These are phyloP conservation scores for Pachysandra terminalis DNA, from an alignment of 164 flowering plant species.

Conservation along the genomic window DNA sequence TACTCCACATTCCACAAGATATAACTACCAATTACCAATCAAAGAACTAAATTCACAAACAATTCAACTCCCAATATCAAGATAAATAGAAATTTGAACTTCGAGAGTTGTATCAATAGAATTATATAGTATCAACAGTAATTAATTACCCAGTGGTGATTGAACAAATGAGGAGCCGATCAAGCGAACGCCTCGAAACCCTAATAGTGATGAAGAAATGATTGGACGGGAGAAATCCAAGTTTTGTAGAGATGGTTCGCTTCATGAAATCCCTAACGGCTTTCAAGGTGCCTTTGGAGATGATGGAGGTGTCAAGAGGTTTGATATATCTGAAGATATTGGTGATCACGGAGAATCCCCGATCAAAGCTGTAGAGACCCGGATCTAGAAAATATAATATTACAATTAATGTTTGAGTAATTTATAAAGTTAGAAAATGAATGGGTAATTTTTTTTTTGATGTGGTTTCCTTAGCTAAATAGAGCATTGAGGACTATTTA, in stretches of 20 bases:
- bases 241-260: conserved; percentile 78
- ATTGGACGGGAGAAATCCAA: conserved; percentile 82
- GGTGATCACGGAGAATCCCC: conserved; percentile 73
- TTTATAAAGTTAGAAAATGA: too few species aligned
- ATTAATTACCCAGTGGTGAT: conserved; percentile 77
- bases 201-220: conserved; percentile 64
- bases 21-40: conserved; percentile 42
- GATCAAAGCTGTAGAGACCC: conserved; percentile 44
- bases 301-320: conserved; percentile 65
- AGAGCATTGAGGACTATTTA: too few species aligned
- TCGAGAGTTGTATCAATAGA: too few species aligned
- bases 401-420: too few species aligned
- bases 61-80: too few species aligned
- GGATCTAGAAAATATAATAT: too few species aligned
- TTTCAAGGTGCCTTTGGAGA: conserved; percentile 68
- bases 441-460: too few species aligned
- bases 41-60: conserved; percentile 3
- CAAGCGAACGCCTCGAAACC: conserved; percentile 55
- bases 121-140: too few species aligned
- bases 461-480: too few species aligned
- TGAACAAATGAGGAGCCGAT: conserved; percentile 65
- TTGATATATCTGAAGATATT: conserved; percentile 62
- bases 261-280: conserved; percentile 88
- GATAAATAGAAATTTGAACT: too few species aligned
- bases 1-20: conserved; percentile 94